These are phyloP conservation scores for Phytophthora sojae DNA, from an alignment of 352 stramenopile genomes.

Conservation along the genomic window DNA sequence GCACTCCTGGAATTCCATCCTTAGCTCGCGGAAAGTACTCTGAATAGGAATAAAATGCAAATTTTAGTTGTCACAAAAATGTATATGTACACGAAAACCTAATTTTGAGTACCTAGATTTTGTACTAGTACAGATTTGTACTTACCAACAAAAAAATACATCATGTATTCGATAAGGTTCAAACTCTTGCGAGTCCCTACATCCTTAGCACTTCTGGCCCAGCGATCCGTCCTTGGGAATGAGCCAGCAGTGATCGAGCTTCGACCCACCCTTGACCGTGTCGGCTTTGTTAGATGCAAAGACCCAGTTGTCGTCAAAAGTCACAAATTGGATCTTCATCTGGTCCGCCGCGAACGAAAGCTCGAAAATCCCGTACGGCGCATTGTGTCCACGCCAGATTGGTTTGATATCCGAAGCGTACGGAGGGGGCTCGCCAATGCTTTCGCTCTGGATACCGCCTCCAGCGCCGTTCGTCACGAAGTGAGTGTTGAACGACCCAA, in stretches of 20 bases:
- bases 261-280: conserved; percentile 60
- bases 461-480: conserved; percentile 80
- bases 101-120: not conserved
- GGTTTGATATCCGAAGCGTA: conserved; percentile 56
- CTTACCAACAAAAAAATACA: too few species aligned
- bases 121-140: not conserved
- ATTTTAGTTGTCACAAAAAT: not conserved
- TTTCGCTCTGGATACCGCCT: conserved; percentile 79
- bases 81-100: not conserved
- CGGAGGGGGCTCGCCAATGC: conserved; percentile 56
- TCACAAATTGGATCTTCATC: conserved; percentile 70
- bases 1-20: conserved; percentile 78
- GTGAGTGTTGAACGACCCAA: conserved; percentile 71
- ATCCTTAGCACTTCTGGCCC: conserved; percentile 28
- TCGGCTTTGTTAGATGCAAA: conserved; percentile 49
- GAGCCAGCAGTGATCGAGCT: conserved; percentile 71
- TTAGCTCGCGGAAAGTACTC: not conserved
- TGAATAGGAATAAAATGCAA: not conserved
- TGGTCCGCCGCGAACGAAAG: conserved; percentile 67
- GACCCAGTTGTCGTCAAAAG: conserved; percentile 70
- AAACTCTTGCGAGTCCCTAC: too few species aligned
- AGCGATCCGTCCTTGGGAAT: conserved; percentile 71
- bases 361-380: conserved; percentile 79
- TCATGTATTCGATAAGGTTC: too few species aligned
- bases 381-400: conserved; percentile 61